These are phyloP conservation scores for Penicillium arizonense DNA, from an alignment of 495 filamentous ascomycete species.

Conservation along the genomic window DNA sequence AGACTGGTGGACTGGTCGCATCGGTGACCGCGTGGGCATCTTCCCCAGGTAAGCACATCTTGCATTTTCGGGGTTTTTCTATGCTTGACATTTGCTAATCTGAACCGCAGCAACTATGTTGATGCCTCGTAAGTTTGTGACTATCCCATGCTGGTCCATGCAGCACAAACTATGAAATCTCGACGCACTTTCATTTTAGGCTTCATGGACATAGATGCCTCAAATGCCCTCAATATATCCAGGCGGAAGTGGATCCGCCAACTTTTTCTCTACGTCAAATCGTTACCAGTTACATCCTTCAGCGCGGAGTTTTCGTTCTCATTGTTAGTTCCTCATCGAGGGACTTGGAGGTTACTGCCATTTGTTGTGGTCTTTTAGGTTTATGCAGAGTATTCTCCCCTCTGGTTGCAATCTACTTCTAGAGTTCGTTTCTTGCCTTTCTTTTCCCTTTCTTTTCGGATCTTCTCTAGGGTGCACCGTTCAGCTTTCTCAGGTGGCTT, in stretches of 20 bases:
- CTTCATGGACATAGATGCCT: slow-evolving; percentile 13
- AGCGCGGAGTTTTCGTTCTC: slow-evolving; percentile 27
- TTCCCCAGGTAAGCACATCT: slow-evolving; percentile 52
- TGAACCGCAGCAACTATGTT: slow-evolving; percentile 42
- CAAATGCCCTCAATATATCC: slow-evolving; percentile 13
- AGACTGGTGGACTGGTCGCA: slow-evolving; percentile 80
- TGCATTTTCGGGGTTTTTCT: neutral
- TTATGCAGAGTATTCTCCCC: slow-evolving; percentile 1
- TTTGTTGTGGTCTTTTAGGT: slow-evolving; percentile 3
- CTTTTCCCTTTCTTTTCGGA: neutral
- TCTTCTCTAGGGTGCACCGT: neutral
- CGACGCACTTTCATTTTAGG: slow-evolving; percentile 3
- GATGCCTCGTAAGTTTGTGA: slow-evolving; percentile 31
- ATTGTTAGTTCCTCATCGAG: slow-evolving; percentile 5
- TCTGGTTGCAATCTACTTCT: slow-evolving; percentile 4
- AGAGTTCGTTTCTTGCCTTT: neutral
- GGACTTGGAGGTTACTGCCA: neutral
- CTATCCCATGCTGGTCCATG: slow-evolving; percentile 16
- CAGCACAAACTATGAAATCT: slow-evolving; percentile 22
- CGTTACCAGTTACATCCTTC: slow-evolving; percentile 13
- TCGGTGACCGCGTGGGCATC: slow-evolving; percentile 62
- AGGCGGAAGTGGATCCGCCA: slow-evolving; percentile 11
- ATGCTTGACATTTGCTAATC: slow-evolving; percentile 3
- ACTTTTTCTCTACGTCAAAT: neutral
- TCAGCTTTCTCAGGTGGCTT: neutral